Conservation (phyloP, 495 filamentous ascomycete species). For the Penicillium manginii region DNA sequence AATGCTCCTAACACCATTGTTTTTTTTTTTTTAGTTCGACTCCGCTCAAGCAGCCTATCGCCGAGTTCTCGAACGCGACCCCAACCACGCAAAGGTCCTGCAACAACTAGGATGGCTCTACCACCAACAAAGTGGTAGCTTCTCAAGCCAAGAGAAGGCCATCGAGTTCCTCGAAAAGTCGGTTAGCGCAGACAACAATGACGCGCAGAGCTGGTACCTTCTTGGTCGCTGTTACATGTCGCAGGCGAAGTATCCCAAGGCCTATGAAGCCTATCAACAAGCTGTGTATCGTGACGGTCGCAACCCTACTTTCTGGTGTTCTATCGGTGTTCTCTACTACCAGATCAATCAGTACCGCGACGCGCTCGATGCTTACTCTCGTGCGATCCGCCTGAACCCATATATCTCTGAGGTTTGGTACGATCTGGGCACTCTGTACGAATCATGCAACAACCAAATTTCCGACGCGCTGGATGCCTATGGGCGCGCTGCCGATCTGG, state of each 20-base stretch:
- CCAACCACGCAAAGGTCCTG: slow-evolving; percentile 95
- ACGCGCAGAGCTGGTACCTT: slow-evolving; percentile 98
- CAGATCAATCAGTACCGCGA: slow-evolving; percentile 99
- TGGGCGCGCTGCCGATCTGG: slow-evolving; percentile 89
- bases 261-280: slow-evolving; percentile 98
- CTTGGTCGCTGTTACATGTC: slow-evolving; percentile 99
- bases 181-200: slow-evolving; percentile 86
- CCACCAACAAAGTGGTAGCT: slow-evolving; percentile 90
- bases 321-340: slow-evolving; percentile 98
- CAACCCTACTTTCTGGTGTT: slow-evolving; percentile 99
- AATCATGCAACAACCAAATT: slow-evolving; percentile 99
- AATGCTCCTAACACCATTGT: slow-evolving; percentile 1
- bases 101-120: slow-evolving; percentile 98
- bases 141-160: slow-evolving; percentile 88
- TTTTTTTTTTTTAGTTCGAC: slow-evolving; percentile 69
- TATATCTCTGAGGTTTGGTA: slow-evolving; percentile 99
- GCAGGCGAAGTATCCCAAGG: slow-evolving; percentile 98
- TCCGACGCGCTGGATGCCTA: slow-evolving; percentile 96
- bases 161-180: slow-evolving; percentile 99
- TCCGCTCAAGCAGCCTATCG: slow-evolving; percentile 88
- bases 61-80: slow-evolving; percentile 91
- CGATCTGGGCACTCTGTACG: slow-evolving; percentile 96
- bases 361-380: slow-evolving; percentile 97
- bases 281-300: slow-evolving; percentile 97
- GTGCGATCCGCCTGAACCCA: slow-evolving; percentile 95